These are phyloP conservation scores for Celoporthe dispersa DNA, from an alignment of 2,329 filamentous ascomycete genomes.

Conservation along the genomic window DNA sequence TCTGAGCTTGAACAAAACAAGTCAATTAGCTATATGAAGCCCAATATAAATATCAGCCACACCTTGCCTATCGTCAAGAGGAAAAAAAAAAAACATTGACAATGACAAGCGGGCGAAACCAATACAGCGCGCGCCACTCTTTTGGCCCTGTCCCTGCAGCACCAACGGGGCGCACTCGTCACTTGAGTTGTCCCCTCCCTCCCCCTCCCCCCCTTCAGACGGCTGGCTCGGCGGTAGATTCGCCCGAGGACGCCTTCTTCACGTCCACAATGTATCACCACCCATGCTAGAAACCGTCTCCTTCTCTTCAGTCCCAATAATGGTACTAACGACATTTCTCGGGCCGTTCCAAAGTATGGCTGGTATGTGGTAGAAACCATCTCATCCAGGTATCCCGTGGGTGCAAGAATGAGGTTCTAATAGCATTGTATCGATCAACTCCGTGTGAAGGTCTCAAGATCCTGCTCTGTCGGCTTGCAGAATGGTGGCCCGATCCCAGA, in stretches of 20 bases:
- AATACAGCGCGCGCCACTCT: not conserved
- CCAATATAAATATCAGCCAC: slow-evolving; percentile 7
- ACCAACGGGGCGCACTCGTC: not conserved
- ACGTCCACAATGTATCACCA: not conserved
- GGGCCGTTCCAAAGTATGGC: not conserved
- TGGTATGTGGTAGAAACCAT: not conserved
- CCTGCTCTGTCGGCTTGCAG: slow-evolving; percentile 18
- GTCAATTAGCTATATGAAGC: slow-evolving; percentile 21
- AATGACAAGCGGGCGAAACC: slow-evolving; percentile 2
- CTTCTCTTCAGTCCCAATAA: not conserved
- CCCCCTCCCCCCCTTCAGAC: not conserved
- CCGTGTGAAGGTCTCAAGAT: slow-evolving; percentile 13
- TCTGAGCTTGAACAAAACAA: not conserved
- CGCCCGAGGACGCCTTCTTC: not conserved
- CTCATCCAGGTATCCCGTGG: not conserved
- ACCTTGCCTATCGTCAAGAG: not conserved
- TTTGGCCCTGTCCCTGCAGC: not conserved
- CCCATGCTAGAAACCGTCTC: not conserved
- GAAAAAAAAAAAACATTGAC: not conserved
- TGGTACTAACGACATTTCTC: not conserved
- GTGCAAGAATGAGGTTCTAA: slow-evolving; percentile 9
- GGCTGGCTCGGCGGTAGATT: not conserved
- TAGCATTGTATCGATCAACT: slow-evolving; percentile 27
- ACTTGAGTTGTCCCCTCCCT: not conserved
- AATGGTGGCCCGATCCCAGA: slow-evolving; percentile 11